Conservation (phyloP, 2,329 filamentous ascomycete genomes). For the Diaporthe ilicicola region DNA sequence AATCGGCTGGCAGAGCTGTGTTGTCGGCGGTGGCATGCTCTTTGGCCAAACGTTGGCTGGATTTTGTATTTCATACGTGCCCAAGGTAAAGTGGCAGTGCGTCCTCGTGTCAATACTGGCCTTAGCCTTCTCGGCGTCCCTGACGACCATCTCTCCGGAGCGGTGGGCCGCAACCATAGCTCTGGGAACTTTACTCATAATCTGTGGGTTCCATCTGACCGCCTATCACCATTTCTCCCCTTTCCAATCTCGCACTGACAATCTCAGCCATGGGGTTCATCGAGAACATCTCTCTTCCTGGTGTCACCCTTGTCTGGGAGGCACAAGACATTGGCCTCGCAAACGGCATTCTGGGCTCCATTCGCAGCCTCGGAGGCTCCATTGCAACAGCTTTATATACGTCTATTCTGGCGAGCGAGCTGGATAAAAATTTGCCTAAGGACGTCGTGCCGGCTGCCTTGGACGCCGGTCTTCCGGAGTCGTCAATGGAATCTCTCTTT, state of each 20-base stretch:
- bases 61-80: constrained; percentile 46
- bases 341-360: constrained; percentile 53
- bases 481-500: constrained; percentile 45
- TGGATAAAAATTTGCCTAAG: constrained; percentile 43
- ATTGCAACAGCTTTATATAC: constrained; percentile 48
- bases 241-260: not conserved
- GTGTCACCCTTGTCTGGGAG: constrained; percentile 54
- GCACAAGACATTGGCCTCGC: constrained; percentile 56
- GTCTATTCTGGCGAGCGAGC: constrained; percentile 47
- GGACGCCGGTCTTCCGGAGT: constrained; percentile 45
- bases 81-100: constrained; percentile 46
- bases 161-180: constrained; percentile 38
- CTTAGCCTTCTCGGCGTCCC: constrained; percentile 34
- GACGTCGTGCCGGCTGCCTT: constrained; percentile 47
- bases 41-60: constrained; percentile 50
- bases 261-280: constrained; percentile 46
- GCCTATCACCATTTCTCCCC: too few species aligned
- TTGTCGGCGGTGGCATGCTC: constrained; percentile 52
- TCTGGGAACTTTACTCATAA: constrained; percentile 44
- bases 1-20: constrained; percentile 52
- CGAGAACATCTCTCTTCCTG: constrained; percentile 51
- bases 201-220: constrained; percentile 28
- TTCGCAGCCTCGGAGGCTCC: constrained; percentile 52
- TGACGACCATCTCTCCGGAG: not conserved
- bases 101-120: constrained; percentile 43